Evolutionary conservation across 805 yeast genomes (phyloP), one percentile per base, ranked within the genome.

Genomic region (Saturnispora galanensis): DNA sequence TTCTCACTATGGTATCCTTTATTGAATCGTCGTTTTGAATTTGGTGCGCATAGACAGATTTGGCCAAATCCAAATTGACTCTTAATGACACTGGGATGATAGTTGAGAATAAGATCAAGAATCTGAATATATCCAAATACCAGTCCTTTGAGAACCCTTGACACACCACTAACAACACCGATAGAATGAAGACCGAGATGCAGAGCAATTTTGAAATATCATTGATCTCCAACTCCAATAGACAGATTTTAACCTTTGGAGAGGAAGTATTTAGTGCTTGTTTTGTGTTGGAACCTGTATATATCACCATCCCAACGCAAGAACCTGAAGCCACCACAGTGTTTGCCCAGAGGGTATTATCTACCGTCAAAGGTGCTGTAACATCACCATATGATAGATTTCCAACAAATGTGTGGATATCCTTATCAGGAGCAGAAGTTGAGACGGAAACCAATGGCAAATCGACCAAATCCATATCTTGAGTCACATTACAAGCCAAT

Each of bases 331-430:
- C 97, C 12, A 94, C 69, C 1, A 94, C 97, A 0, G 99, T 93
- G 60, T 93, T 93, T 11, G 97, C 97, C 99, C 99, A 93, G 59
- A 94, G 63, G 0, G 98, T 87, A 57, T 90, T 89, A 62, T 93
- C 99, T 9, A 93, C 79, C 3, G 82, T 71, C 11, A 93, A 66
- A 4, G 93, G 84, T 17, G 73, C 67, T 1, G 79, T 70, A 26
- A 76, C 71, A 35, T 73, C 74, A 42, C 77, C 79, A 48, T 72
- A 70, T 2, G 77, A 68, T 17, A 89, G 59, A 51, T 79, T 82
- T 10, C 98, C 98, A 40, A 76, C 60, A 62, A 93, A 93, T 2
- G 71, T 63, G 56, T 89, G 90, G 49, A 93, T 93, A 5, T 84
- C 74, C 59, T 84, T 89, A 18, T 82, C 76, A 1, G 99, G 99